Conservation (phyloP, 116 monocot species). For the Phalaenopsis hybrid region DNA sequence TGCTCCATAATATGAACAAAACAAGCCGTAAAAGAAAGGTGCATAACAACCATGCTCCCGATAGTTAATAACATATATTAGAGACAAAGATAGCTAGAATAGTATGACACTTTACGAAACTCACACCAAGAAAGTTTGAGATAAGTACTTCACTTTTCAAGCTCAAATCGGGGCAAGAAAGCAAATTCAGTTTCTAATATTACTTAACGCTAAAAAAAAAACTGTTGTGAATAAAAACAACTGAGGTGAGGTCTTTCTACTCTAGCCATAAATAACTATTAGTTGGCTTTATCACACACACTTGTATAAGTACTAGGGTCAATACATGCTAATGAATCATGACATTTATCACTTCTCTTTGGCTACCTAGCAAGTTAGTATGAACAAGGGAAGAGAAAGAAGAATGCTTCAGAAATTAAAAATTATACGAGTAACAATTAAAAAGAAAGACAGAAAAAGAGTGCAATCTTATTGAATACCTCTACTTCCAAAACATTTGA, state of each 20-base stretch:
- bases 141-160: too few species aligned
- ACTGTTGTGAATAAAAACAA: background rate
- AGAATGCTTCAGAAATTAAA: background rate
- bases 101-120: too few species aligned
- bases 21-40: background rate
- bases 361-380: background rate
- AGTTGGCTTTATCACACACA: background rate
- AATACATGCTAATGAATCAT: background rate
- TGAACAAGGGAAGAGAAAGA: background rate
- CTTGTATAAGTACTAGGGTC: background rate
- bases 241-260: background rate
- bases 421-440: background rate
- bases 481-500: conserved; percentile 13
- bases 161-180: too few species aligned
- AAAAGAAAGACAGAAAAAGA: background rate
- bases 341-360: background rate
- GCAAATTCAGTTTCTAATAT: too few species aligned
- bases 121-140: too few species aligned
- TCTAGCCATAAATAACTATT: background rate
- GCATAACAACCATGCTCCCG: background rate
- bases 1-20: too few species aligned
- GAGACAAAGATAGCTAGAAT: too few species aligned
- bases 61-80: too few species aligned
- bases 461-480: conserved; percentile 3
- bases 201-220: background rate